Conservation (phyloP, 139 green algal genomes). For the Chlorella sorokiniana region DNA sequence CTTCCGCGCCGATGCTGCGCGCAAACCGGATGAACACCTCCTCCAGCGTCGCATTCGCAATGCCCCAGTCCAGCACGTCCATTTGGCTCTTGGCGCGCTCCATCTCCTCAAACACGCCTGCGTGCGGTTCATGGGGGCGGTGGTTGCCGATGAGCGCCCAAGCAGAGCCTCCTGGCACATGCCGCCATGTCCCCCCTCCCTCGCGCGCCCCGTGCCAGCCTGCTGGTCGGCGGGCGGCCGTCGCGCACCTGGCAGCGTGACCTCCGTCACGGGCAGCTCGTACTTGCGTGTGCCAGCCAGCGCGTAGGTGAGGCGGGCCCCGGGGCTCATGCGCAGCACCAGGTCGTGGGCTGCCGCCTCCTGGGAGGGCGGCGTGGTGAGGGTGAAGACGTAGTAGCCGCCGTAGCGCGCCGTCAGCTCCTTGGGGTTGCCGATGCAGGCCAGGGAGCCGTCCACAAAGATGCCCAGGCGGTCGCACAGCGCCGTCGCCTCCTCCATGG, state of each 20-base stretch:
- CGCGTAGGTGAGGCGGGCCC: slow-evolving; percentile 70
- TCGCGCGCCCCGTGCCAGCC: background rate
- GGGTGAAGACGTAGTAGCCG: slow-evolving; percentile 77
- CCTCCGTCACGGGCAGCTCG: slow-evolving; percentile 64
- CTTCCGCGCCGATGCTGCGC: slow-evolving; percentile 39
- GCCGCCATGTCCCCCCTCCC: no score
- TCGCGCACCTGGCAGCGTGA: slow-evolving; percentile 34
- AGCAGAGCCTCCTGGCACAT: background rate
- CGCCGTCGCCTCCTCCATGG: slow-evolving; percentile 96
- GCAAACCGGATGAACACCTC: slow-evolving; percentile 74
- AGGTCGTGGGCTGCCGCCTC: slow-evolving; percentile 54
- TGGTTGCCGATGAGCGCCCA: background rate
- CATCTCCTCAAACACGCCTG: slow-evolving; percentile 74
- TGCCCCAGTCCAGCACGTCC: slow-evolving; percentile 83
- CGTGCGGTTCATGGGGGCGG: background rate
- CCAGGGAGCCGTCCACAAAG: slow-evolving; percentile 87
- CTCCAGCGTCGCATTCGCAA: slow-evolving; percentile 92
- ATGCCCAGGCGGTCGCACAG: slow-evolving; percentile 93
- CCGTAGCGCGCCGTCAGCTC: slow-evolving; percentile 86
- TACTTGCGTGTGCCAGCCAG: slow-evolving; percentile 81
- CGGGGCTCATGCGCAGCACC: slow-evolving; percentile 55
- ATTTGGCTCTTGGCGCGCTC: slow-evolving; percentile 42
- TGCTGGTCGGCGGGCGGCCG: background rate
- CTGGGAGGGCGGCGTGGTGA: slow-evolving; percentile 68
- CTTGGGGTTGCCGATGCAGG: slow-evolving; percentile 89